Evolutionary conservation across 495 filamentous ascomycete species (phyloP).

Genomic region (Penicillium lagena): DNA sequence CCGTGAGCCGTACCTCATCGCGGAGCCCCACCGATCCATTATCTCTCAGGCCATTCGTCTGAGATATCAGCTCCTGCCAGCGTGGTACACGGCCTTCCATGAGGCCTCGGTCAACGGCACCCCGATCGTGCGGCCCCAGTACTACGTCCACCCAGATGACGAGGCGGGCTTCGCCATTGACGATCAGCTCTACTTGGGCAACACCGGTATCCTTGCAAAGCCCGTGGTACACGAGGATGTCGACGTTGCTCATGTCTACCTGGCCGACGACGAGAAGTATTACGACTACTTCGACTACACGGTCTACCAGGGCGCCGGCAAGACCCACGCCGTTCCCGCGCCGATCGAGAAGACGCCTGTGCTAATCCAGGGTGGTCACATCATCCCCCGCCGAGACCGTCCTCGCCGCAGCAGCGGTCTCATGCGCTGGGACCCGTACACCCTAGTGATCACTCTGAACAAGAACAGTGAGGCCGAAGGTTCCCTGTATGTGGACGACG

Average conservation of each 20-base stretch:
- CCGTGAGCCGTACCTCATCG: slow-evolving; percentile 84
- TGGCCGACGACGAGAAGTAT: slow-evolving; percentile 81
- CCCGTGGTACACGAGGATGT: slow-evolving; percentile 74
- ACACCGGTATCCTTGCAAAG: slow-evolving; percentile 80
- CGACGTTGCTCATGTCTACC: slow-evolving; percentile 69
- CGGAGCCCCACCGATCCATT: slow-evolving; percentile 77
- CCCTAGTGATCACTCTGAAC: slow-evolving; percentile 72
- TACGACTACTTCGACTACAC: slow-evolving; percentile 91
- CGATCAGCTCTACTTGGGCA: slow-evolving; percentile 87
- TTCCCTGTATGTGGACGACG: slow-evolving; percentile 85
- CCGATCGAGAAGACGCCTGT: slow-evolving; percentile 81
- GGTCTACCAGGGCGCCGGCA: slow-evolving; percentile 60
- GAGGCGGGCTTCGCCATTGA: slow-evolving; percentile 82
- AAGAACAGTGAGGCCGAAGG: slow-evolving; percentile 70
- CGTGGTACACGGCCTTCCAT: slow-evolving; percentile 97
- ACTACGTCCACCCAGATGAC: slow-evolving; percentile 83
- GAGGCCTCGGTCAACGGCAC: slow-evolving; percentile 74
- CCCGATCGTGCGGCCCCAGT: slow-evolving; percentile 86
- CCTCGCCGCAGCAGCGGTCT: slow-evolving; percentile 77
- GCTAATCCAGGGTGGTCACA: slow-evolving; percentile 85
- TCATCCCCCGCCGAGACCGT: slow-evolving; percentile 82
- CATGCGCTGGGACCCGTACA: slow-evolving; percentile 94
- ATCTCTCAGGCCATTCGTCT: slow-evolving; percentile 83
- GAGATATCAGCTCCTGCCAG: slow-evolving; percentile 81
- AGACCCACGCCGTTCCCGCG: slow-evolving; percentile 60